Base-by-base conservation (phyloP, 371 early-diverging fungal genomes). In the Rhizopus microsporus region DNA sequence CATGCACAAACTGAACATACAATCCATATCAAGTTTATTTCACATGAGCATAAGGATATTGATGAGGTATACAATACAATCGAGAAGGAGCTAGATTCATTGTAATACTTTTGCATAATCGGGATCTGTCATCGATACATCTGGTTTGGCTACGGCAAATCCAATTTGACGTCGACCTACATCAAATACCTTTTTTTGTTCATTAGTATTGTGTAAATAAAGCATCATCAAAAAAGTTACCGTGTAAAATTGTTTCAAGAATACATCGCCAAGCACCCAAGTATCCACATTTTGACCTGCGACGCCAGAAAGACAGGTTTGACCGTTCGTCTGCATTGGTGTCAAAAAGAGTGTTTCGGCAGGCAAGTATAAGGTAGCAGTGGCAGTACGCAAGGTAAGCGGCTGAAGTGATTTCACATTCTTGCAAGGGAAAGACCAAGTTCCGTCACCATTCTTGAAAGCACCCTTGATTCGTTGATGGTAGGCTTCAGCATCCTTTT, bases 201-300 rank as follows among this genome's bases (percentile, higher is more conserved):
- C 17, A 17, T 17, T 7, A 13, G 8, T 29, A 10, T 17, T 10
- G 12, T 16, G 29, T 37, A 38, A n/a, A 29, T 39, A 34, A 17
- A 40, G 30, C 37, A 31, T 4, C 5, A 38, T n/a, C 9, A 10
- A 16, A 34, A 16, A 40, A 46, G 71, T 65, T 82, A 90, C 85
- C 51, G 93, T 85, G 73, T 90, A 91, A 57, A 83, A 90, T 17
- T 79, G 76, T 33, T 87, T 80, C 55, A 92, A 63, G 71, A 91
- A 90, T 0, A 89, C 87, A 69, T 92, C 91, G 1, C 92, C 92
- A 9, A 92, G 77, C 46, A 92, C 86, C 92, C 91, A 92, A 4
- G 77, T 67, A 7, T 79, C 62, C 34, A 67, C 68, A 2, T 60
- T 47, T 57, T 81, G 80, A 0, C 79, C 83, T 2, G 83, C 74